A percentile compares a stretch with the other conserved stretches of the same genome.
Evolutionary conservation across 345 rosid species (phyloP).

Genomic region (Angophora floribunda): DNA sequence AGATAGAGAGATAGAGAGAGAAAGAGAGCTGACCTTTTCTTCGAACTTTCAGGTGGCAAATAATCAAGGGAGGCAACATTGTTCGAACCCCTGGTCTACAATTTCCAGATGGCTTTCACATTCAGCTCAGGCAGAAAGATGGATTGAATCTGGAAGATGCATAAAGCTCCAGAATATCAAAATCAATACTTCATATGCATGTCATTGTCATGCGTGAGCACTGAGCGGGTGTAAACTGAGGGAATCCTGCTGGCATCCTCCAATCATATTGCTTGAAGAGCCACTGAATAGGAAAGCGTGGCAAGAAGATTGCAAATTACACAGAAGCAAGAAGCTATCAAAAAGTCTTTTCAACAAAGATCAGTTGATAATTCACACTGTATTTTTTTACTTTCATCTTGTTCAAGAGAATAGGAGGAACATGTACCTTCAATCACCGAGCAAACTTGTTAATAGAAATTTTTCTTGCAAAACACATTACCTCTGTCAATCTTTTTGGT

Average conservation of each 20-base stretch:
- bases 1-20: background rate
- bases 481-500: background rate
- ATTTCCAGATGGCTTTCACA: conserved; percentile 69
- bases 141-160: background rate
- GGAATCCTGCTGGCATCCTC: background rate
- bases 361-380: background rate
- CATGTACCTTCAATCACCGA: background rate
- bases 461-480: background rate
- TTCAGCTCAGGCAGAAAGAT: conserved; percentile 41
- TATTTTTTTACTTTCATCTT: background rate
- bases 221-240: background rate
- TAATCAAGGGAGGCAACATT: conserved; percentile 62
- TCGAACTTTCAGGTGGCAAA: conserved; percentile 47
- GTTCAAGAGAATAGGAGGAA: background rate
- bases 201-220: background rate
- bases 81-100: conserved; percentile 75
- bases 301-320: background rate
- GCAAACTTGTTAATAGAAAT: background rate
- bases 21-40: background rate
- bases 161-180: background rate
- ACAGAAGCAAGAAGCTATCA: background rate
- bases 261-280: background rate
- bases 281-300: background rate
- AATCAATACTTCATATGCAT: background rate
- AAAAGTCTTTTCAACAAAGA: background rate